These are phyloP conservation scores for Coffea canephora DNA, from an alignment of 257 asterid genomes.

Conservation along the genomic window DNA sequence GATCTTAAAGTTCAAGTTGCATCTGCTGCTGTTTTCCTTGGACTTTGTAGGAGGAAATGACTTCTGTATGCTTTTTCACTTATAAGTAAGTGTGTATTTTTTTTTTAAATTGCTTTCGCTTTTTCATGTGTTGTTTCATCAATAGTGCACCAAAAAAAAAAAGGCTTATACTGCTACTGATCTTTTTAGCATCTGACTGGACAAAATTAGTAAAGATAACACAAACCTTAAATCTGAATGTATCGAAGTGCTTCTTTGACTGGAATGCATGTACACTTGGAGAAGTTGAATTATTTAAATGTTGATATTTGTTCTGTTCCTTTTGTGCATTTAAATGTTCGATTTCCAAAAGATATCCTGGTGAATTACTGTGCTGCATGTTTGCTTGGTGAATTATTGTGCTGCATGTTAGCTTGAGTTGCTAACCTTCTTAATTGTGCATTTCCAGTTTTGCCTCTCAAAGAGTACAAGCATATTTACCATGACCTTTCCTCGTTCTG, in stretches of 20 bases:
- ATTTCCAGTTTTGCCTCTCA: not conserved
- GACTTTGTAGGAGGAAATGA: conserved; percentile 61
- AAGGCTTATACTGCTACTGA: not conserved
- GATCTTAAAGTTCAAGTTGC: conserved; percentile 87
- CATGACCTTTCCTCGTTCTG: not conserved
- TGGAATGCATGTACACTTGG: not conserved
- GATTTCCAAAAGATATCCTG: not conserved
- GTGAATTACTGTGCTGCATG: not conserved
- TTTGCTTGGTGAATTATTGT: not conserved
- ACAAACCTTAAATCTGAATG: not conserved
- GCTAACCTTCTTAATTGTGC: not conserved
- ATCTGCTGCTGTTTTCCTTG: conserved; percentile 81
- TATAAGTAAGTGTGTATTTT: not conserved
- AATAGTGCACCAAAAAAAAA: no score
- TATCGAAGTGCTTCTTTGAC: not conserved
- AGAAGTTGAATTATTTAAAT: not conserved
- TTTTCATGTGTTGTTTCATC: not conserved
- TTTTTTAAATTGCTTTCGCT: not conserved
- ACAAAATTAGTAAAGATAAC: conserved; percentile 4
- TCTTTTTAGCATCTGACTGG: not conserved
- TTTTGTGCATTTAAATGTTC: not conserved
- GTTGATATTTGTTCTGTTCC: not conserved
- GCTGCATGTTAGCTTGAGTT: not conserved
- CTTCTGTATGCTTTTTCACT: conserved; percentile 3
- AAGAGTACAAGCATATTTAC: not conserved